Base-by-base conservation (phyloP, 2,329 filamentous ascomycete genomes). In the Teratosphaeria zuluensis region DNA sequence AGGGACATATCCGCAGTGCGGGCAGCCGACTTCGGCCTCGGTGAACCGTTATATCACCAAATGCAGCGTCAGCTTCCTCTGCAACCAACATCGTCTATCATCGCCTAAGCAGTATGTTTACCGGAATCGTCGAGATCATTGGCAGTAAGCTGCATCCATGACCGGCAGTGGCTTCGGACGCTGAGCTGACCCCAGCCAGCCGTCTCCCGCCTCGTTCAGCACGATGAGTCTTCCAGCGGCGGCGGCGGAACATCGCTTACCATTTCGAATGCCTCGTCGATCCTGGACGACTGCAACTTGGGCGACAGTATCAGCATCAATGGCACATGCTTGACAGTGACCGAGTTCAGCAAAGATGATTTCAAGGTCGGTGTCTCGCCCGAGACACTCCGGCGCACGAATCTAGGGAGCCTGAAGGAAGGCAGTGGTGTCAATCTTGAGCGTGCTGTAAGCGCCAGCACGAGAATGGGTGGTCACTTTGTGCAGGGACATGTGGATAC, bases 401-500 rank as follows among this genome's bases (percentile, higher is more conserved):
- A 97, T 76, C 84, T 99, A n/a, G 92, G 92, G 62, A 78, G 78
- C 21, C 80, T 99, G 56, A 75, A 77, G 54, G 72, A 83, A 61
- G 79, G 79, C 51, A 88, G 85, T 61, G 79, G 78, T 24, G 92
- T 97, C 64, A 99, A 99, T 74, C 86, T 99, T 56, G 94, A 99
- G 79, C 86, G 94, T 16, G 92, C 94, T 3, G 92, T 99, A 57
- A 87, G 88, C 19, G 90, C 91, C 4, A 84, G 88, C 68, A 96
- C 92, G 53, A 89, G 94, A 58, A 97, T 99, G 90, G 94, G 95
- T 53, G 94, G 94, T 0, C 94, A 99, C 77, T 96, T 97, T 69
- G 92, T 97, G 33, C 95, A 99, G 76, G 94, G 94, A 48, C 94
- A 99, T 74, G 92, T 99, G 61, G 95, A 99, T 75, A 92, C 90